A percentile compares a stretch with the other conserved stretches of the same genome.
These are phyloP conservation scores for Ophioceras dolichostomum DNA, from an alignment of 2,329 filamentous ascomycete genomes.

Conservation along the genomic window DNA sequence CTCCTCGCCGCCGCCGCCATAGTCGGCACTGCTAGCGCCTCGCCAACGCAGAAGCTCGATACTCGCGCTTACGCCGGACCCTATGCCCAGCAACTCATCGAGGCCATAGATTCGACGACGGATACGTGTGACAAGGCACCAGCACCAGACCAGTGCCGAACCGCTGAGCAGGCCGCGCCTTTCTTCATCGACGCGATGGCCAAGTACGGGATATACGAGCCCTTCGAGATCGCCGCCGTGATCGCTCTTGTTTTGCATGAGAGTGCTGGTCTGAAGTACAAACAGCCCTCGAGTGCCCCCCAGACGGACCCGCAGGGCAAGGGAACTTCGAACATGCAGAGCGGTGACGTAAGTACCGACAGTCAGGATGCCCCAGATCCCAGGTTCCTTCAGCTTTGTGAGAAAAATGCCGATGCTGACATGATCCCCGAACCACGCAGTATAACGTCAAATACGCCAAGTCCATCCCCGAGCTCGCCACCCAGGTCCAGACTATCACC, in stretches of 20 bases:
- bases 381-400: no score
- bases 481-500: constrained; percentile 11
- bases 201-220: constrained; percentile 39
- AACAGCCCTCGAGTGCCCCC: constrained; percentile 45
- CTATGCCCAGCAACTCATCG: constrained; percentile 26
- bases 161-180: constrained; percentile 47
- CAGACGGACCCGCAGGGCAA: constrained; percentile 34
- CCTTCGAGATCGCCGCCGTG: constrained; percentile 55
- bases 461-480: constrained; percentile 23
- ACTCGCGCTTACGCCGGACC: constrained; percentile 3
- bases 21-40: no score
- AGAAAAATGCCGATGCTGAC: constrained; percentile 68
- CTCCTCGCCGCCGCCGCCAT: no score
- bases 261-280: constrained; percentile 57
- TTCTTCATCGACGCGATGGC: constrained; percentile 43
- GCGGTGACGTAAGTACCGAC: background rate
- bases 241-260: constrained; percentile 63
- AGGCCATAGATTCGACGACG: constrained; percentile 44
- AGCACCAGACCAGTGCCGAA: constrained; percentile 48
- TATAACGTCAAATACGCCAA: constrained; percentile 34
- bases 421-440: constrained; percentile 45
- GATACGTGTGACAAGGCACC: constrained; percentile 34
- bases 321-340: constrained; percentile 34
- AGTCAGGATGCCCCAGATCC: no score
- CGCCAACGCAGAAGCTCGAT: no score